Evolutionary conservation across 1,139 yeast genomes (phyloP), one percentile per base, ranked within the genome.

Genomic region (Yamadazyma triangularis): DNA sequence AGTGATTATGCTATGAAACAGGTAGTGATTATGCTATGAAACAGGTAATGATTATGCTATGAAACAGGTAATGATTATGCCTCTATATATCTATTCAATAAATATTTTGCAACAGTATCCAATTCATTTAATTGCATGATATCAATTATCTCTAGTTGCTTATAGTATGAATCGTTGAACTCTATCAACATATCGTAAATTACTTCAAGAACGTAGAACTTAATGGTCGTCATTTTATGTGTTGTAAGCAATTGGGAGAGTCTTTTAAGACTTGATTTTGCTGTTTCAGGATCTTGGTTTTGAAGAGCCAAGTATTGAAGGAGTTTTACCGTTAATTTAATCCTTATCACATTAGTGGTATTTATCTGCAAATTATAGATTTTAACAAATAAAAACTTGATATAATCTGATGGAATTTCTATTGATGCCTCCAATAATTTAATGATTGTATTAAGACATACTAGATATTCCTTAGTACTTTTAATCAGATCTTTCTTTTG

Each of bases 331-430:
- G 64, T 62, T 7, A 55, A 48, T 5, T 46, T 52, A 4, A 64
- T 48, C 23, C 76, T 48, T 0, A 45, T 41, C 3, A 52, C 29
- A 31, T 61, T 69, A 4, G 58, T 47, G 1, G 75, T 71, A 35
- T 68, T 68, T 25, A 75, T 56, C 40, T 77, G 81, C 23, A 79
- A 47, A 45, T 80, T 79, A 53, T 71, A 76, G n/a, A 73, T 51
- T 34, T 78, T 63, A 2, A 73, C 64, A 41, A 58, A 79, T 3
- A 78, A 49, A 0, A 69, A 63, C 15, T 58, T 48, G 26, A 60
- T 52, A 27, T 60, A 61, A 35, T 71, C 70, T 0, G 32, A 38
- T 2, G 48, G 46, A 9, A 41, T 16, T 2, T 29, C 3, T 6
- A 55, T 32, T 22, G 55, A 55, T n/a, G 63, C 39, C 31, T 73